A percentile compares a stretch with the other conserved stretches of the same genome.
Conservation (phyloP, 2,329 filamentous ascomycete species). For the Pyricularia sp. region DNA sequence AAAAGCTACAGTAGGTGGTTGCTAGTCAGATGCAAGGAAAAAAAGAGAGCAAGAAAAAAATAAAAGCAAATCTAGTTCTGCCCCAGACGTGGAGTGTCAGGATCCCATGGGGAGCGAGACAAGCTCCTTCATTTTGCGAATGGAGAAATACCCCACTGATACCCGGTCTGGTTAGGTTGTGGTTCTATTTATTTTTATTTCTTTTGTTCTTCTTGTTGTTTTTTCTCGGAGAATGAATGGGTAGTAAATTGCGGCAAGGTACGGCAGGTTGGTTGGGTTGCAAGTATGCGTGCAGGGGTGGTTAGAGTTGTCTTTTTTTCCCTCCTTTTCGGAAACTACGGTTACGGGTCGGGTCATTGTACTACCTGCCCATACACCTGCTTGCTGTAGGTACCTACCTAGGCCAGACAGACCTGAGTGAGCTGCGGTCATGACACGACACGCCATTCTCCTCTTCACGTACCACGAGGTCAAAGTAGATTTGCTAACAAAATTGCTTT, state of each 20-base stretch:
- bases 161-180: neutral
- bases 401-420: neutral
- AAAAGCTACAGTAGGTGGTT: neutral
- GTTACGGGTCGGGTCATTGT: too few relatives aligned
- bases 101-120: neutral
- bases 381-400: too few relatives aligned
- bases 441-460: neutral
- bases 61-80: neutral
- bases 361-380: too few relatives aligned
- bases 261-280: neutral
- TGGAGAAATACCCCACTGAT: neutral
- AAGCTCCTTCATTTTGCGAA: neutral
- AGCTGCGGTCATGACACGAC: neutral
- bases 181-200: neutral
- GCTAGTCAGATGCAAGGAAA: neutral
- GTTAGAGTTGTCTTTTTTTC: too few relatives aligned
- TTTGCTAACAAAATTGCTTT: neutral
- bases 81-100: neutral
- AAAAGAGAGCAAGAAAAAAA: neutral
- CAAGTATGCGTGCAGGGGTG: neutral
- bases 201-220: neutral
- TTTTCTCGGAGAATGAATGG: too few relatives aligned
- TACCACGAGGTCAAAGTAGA: neutral
- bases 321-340: too few relatives aligned
- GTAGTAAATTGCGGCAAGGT: neutral